phyloP scores from a whole-genome alignment of 768 basidiomycete species.

The Tremella mesenterica region DNA sequence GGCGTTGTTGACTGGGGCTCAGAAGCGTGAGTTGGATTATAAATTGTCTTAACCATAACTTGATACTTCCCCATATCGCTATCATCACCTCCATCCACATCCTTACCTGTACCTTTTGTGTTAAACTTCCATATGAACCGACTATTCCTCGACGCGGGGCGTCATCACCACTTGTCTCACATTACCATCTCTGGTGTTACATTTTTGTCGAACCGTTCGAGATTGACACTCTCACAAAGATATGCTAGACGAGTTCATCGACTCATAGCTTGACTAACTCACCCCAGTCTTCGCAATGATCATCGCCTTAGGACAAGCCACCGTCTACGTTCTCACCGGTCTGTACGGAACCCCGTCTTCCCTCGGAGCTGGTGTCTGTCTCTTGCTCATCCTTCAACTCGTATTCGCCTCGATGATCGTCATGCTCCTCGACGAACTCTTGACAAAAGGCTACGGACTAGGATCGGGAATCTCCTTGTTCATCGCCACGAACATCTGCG shows the following conservation, averaged over 20 bases:
- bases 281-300: constrained; percentile 84
- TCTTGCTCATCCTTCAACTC: constrained; percentile 92
- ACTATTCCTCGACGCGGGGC: too few species aligned
- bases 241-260: too few species aligned
- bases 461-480: constrained; percentile 97
- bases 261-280: too few species aligned
- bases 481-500: constrained; percentile 99
- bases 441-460: constrained; percentile 97
- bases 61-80: too few species aligned
- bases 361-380: constrained; percentile 91
- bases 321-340: constrained; percentile 92
- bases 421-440: constrained; percentile 94
- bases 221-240: too few species aligned
- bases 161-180: too few species aligned
- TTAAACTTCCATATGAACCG: background rate
- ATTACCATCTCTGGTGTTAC: too few species aligned
- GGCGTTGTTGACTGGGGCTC: constrained; percentile 87
- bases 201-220: too few species aligned
- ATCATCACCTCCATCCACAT: too few species aligned
- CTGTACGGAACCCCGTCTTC: constrained; percentile 90
- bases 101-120: background rate
- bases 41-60: background rate
- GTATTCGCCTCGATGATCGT: constrained; percentile 90
- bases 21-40: constrained; percentile 69
- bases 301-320: constrained; percentile 91